phyloP scores from a whole-genome alignment of 2,329 filamentous ascomycete genomes.

The Penicillium sp. region DNA sequence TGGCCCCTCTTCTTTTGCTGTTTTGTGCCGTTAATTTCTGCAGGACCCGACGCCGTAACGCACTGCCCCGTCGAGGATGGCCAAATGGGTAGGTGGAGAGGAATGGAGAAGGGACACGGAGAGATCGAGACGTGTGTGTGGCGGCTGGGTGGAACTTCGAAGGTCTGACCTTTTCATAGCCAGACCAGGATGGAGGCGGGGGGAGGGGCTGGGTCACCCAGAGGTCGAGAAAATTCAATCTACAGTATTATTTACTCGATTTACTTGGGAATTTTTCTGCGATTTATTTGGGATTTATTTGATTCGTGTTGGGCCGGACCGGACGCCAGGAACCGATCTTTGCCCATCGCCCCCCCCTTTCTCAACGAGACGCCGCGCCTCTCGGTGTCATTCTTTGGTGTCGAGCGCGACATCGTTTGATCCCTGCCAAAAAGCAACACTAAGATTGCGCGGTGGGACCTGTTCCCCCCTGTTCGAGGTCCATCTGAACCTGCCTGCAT shows the following conservation, averaged over 20 bases:
- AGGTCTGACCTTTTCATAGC: slow-evolving; percentile 17
- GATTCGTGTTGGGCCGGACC: background rate
- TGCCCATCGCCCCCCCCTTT: background rate
- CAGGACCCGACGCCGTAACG: slow-evolving; percentile 6
- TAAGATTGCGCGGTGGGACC: too few species aligned
- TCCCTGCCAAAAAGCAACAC: too few species aligned
- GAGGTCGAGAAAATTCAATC: slow-evolving; percentile 2
- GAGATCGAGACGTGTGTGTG: slow-evolving; percentile 20
- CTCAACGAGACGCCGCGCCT: too few species aligned
- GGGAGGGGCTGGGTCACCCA: slow-evolving; percentile 3
- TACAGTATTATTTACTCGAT: too few species aligned
- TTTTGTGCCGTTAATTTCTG: slow-evolving; percentile 11
- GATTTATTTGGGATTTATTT: too few species aligned
- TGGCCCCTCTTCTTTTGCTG: slow-evolving; percentile 1
- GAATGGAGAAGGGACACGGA: slow-evolving; percentile 1
- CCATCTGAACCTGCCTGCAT: background rate
- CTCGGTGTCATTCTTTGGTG: background rate
- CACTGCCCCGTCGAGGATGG: slow-evolving; percentile 3
- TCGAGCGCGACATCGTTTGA: background rate
- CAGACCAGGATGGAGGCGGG: background rate
- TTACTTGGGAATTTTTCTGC: too few species aligned
- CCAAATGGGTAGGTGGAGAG: slow-evolving; percentile 15
- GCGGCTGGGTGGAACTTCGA: slow-evolving; percentile 19
- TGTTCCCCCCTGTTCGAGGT: too few species aligned
- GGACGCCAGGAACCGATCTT: background rate